A percentile compares a stretch with the other conserved stretches of the same genome.
phyloP scores from a whole-genome alignment of 2,329 filamentous ascomycete genomes.

The Aureobasidium pullulans region DNA sequence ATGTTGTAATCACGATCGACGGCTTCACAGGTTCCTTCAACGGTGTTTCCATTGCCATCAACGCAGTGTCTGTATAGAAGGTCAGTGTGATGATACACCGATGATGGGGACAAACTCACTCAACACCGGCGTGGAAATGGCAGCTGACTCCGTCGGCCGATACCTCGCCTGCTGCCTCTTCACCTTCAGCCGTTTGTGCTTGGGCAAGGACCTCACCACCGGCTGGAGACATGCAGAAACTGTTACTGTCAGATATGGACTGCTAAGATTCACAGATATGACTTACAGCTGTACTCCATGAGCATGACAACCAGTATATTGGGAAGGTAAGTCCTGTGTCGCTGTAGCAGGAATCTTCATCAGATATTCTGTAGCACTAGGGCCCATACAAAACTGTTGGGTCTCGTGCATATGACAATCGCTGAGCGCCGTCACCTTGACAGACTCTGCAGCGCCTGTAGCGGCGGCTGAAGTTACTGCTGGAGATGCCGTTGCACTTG shows the following conservation, averaged over 20 bases:
- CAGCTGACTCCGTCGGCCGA: slow-evolving; percentile 38
- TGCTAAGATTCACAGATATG: background rate
- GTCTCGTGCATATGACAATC: slow-evolving; percentile 45
- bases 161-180: slow-evolving; percentile 20
- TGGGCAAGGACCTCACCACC: slow-evolving; percentile 56
- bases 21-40: slow-evolving; percentile 38
- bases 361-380: slow-evolving; percentile 35
- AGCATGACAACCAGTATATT: slow-evolving; percentile 58
- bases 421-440: slow-evolving; percentile 39
- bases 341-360: slow-evolving; percentile 46
- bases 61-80: slow-evolving; percentile 53
- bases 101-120: too few species aligned
- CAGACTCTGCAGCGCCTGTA: background rate
- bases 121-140: slow-evolving; percentile 68
- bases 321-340: slow-evolving; percentile 49
- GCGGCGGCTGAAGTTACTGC: background rate
- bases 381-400: slow-evolving; percentile 38
- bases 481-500: background rate
- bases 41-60: slow-evolving; percentile 33
- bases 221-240: slow-evolving; percentile 54
- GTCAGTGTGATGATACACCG: too few species aligned
- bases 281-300: slow-evolving; percentile 53
- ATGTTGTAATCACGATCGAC: slow-evolving; percentile 57
- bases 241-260: slow-evolving; percentile 24
- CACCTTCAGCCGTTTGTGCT: slow-evolving; percentile 27